Percentiles rank a stretch among this genome's conserved stretches.
Evolutionary conservation across 768 basidiomycete species (phyloP).

Genomic region (Exidia glandulosa): DNA sequence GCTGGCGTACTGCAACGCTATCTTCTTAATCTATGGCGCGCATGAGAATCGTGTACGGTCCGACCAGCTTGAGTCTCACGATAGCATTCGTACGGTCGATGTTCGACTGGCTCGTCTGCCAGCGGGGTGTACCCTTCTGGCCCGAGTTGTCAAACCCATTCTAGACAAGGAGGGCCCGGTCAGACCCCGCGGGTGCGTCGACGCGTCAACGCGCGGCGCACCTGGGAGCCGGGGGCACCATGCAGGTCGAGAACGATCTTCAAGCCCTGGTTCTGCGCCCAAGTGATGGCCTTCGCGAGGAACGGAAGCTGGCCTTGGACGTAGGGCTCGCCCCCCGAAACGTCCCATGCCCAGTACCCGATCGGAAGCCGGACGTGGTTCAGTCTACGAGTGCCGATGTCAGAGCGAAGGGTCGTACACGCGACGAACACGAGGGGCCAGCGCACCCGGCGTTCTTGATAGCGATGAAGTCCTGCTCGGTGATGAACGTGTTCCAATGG

Average conservation of each 20-base stretch:
- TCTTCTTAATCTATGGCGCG: conserved; percentile 8
- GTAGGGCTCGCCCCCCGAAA: conserved; percentile 65
- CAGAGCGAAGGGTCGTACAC: conserved; percentile 6
- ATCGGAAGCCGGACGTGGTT: conserved; percentile 80
- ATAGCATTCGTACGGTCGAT: conserved; percentile 55
- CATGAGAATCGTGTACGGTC: too few relatives aligned
- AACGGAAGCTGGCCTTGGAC: conserved; percentile 68
- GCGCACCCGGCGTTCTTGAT: conserved; percentile 66
- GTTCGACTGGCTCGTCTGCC: conserved; percentile 59
- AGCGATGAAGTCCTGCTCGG: conserved; percentile 62
- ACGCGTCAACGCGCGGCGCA: conserved; percentile 38
- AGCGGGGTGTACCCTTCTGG: conserved; percentile 48
- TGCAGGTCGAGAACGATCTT: conserved; percentile 49
- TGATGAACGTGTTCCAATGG: conserved; percentile 65
- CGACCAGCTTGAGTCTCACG: conserved; percentile 34
- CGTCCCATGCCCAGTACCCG: conserved; percentile 86
- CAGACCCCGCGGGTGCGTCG: conserved; percentile 4
- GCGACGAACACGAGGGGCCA: conserved; percentile 12
- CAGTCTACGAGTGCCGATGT: conserved; percentile 34
- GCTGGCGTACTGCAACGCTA: conserved; percentile 49
- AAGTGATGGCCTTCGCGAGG: conserved; percentile 51
- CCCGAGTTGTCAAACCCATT: conserved; percentile 76
- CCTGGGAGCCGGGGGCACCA: conserved; percentile 70
- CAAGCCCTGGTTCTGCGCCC: conserved; percentile 59
- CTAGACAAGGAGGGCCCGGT: neutral